Conservation (phyloP, 2,329 filamentous ascomycete species). For the Apiospora saccharicola region DNA sequence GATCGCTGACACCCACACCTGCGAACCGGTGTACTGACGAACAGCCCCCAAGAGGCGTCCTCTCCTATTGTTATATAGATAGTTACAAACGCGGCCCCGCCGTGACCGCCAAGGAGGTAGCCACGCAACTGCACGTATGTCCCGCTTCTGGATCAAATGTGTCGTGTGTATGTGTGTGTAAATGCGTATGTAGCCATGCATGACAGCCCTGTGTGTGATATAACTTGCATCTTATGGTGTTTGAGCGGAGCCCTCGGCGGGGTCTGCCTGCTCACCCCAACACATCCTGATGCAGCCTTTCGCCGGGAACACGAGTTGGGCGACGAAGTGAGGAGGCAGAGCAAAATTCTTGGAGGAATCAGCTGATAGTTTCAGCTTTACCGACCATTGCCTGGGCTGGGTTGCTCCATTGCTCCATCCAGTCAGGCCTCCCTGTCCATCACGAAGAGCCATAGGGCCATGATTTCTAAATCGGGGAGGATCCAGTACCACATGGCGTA, state of each 20-base stretch:
- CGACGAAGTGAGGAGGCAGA: neutral
- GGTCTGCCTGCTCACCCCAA: neutral
- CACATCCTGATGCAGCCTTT: neutral
- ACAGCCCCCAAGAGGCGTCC: neutral
- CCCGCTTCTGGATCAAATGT: neutral
- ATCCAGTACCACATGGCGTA: neutral
- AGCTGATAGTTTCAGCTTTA: conserved; percentile 11
- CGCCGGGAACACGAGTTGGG: neutral
- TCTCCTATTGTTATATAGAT: neutral
- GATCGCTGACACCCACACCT: neutral
- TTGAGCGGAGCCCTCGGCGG: neutral
- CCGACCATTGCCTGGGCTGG: neutral
- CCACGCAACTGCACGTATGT: neutral
- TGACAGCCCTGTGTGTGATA: neutral
- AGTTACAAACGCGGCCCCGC: neutral
- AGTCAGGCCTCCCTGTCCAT: neutral
- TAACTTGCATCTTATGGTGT: neutral
- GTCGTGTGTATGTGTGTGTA: neutral
- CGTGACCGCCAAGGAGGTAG: neutral
- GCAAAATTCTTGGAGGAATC: neutral
- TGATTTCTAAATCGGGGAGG: neutral
- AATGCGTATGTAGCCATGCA: too few species aligned
- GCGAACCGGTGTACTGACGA: neutral
- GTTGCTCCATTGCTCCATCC: too few species aligned
- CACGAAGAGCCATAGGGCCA: neutral